These are phyloP conservation scores for Fraxinus anomala DNA, from an alignment of 257 asterid genomes.

Conservation along the genomic window DNA sequence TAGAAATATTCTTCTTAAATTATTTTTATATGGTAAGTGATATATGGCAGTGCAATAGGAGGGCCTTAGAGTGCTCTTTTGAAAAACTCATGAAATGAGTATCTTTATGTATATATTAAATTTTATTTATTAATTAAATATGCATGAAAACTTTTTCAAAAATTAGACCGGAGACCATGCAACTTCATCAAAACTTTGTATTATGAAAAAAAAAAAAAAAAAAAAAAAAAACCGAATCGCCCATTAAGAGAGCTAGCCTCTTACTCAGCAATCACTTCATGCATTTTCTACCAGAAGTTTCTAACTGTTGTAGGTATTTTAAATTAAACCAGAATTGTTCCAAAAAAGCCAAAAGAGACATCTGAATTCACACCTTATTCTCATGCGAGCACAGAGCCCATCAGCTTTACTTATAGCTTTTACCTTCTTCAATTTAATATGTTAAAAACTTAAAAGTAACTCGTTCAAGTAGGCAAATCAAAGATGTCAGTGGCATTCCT, in stretches of 20 bases:
- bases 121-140: not conserved
- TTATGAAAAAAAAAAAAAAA: constrained; percentile 3
- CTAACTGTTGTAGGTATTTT: not conserved
- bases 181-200: constrained; percentile 10
- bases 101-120: not conserved
- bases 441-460: constrained; percentile 1
- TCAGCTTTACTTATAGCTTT: constrained; percentile 16
- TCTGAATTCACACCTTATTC: not conserved
- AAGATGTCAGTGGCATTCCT: not conserved
- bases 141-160: not conserved
- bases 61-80: constrained; percentile 3
- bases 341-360: not conserved
- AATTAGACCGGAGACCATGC: not conserved
- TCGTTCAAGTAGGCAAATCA: constrained; percentile 1
- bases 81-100: constrained; percentile 20
- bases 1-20: not conserved
- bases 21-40: not conserved
- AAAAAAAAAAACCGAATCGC: not conserved
- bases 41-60: constrained; percentile 1
- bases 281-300: constrained; percentile 16
- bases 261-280: not conserved
- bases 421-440: constrained; percentile 12
- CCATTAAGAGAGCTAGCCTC: not conserved
- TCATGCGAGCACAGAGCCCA: not conserved
- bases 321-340: not conserved